These are phyloP conservation scores for Trametes cinnabarina DNA, from an alignment of 768 basidiomycete genomes.

Conservation along the genomic window DNA sequence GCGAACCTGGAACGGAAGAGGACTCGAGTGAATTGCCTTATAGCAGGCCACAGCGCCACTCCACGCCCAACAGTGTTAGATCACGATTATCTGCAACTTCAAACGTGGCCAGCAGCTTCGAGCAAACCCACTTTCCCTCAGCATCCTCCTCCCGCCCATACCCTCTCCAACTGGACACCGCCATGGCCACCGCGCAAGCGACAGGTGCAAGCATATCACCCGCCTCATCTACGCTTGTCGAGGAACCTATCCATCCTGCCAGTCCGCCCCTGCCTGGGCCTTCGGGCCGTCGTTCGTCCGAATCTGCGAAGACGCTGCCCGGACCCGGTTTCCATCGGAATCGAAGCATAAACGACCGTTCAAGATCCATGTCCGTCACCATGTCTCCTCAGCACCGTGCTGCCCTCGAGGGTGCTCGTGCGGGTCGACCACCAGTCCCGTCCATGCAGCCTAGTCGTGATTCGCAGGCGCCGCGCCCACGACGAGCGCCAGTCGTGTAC, in stretches of 20 bases:
- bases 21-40: constrained; percentile 24
- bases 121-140: constrained; percentile 36
- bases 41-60: constrained; percentile 14
- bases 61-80: constrained; percentile 25
- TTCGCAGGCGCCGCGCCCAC: constrained; percentile 36
- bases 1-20: constrained; percentile 21
- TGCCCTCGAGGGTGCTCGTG: constrained; percentile 36
- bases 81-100: constrained; percentile 27
- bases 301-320: constrained; percentile 64
- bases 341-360: constrained; percentile 61
- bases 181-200: constrained; percentile 25
- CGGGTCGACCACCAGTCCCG: constrained; percentile 27
- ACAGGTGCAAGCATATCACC: constrained; percentile 28
- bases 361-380: constrained; percentile 76
- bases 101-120: constrained; percentile 18
- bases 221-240: constrained; percentile 40
- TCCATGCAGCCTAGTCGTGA: constrained; percentile 30
- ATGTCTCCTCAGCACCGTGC: constrained; percentile 46
- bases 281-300: constrained; percentile 57
- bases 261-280: background rate
- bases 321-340: constrained; percentile 55
- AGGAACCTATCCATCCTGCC: constrained; percentile 31
- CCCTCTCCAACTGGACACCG: constrained; percentile 62
- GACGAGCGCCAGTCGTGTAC: constrained; percentile 77
- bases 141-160: constrained; percentile 40